Conservation (phyloP, 352 stramenopile genomes). For the Pythium apleroticum region DNA sequence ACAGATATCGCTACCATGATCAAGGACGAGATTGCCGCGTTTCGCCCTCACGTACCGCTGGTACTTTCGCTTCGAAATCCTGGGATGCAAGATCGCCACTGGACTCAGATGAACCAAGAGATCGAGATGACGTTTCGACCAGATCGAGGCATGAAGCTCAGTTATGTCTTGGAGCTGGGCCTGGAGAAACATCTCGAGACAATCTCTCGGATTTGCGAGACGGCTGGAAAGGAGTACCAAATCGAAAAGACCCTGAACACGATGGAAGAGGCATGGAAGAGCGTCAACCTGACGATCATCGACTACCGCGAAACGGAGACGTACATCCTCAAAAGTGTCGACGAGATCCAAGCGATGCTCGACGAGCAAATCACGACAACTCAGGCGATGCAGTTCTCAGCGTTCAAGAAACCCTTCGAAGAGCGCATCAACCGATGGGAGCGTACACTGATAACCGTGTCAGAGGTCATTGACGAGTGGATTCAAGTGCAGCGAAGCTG, state of each 20-base stretch:
- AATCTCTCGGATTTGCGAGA: slow-evolving; percentile 92
- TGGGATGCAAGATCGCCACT: slow-evolving; percentile 94
- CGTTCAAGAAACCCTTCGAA: slow-evolving; percentile 95
- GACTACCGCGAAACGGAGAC: slow-evolving; percentile 93
- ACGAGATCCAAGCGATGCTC: slow-evolving; percentile 92
- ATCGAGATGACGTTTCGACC: slow-evolving; percentile 84
- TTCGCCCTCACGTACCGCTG: slow-evolving; percentile 89
- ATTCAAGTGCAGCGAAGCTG: slow-evolving; percentile 93
- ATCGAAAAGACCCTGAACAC: slow-evolving; percentile 93
- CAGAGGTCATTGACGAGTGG: slow-evolving; percentile 94
- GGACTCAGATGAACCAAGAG: slow-evolving; percentile 89
- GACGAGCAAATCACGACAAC: slow-evolving; percentile 96
- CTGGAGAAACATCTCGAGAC: slow-evolving; percentile 86
- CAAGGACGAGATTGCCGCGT: slow-evolving; percentile 89
- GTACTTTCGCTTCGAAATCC: slow-evolving; percentile 89
- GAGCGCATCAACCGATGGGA: slow-evolving; percentile 93
- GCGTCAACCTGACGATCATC: slow-evolving; percentile 83
- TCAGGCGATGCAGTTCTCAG: slow-evolving; percentile 94
- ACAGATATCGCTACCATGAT: slow-evolving; percentile 87
- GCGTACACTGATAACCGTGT: slow-evolving; percentile 85
- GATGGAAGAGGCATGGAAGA: slow-evolving; percentile 92
- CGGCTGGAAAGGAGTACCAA: slow-evolving; percentile 93
- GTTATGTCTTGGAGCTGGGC: slow-evolving; percentile 82
- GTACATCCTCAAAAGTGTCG: slow-evolving; percentile 92
- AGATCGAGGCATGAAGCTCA: slow-evolving; percentile 82